Evolutionary conservation across 192 early-diverging fungal genomes (phyloP).

Genomic region (Backusella westeae): DNA sequence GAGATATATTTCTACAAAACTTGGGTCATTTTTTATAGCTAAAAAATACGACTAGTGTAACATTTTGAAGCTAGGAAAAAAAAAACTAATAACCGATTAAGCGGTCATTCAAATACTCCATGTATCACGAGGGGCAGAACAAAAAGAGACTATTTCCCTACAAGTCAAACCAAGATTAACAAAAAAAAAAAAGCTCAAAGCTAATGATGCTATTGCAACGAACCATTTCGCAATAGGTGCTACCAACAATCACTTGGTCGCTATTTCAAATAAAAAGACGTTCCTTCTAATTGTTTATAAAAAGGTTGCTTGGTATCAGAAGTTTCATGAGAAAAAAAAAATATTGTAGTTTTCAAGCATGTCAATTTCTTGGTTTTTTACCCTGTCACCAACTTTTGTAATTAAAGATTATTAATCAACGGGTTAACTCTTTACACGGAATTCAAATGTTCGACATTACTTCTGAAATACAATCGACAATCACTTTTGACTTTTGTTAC

Average conservation of each 20-base stretch:
- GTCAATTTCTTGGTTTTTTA: neutral
- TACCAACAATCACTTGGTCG: neutral
- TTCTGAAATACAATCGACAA: neutral
- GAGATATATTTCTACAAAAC: neutral
- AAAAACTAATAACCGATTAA: neutral
- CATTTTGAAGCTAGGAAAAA: neutral
- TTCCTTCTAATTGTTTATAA: neutral
- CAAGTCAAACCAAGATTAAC: neutral
- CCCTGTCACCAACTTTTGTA: neutral
- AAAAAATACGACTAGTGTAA: neutral
- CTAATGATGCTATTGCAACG: neutral
- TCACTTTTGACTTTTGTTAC: neutral
- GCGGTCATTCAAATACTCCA: neutral
- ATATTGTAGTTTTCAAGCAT: neutral
- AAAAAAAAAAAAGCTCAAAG: neutral
- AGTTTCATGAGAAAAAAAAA: neutral
- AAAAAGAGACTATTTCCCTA: neutral
- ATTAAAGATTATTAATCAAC: neutral
- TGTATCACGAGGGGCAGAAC: neutral
- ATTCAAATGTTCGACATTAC: neutral
- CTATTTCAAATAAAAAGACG: neutral
- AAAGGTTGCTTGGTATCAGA: neutral
- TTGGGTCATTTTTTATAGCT: neutral
- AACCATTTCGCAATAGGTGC: neutral
- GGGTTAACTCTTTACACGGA: neutral